phyloP scores from a whole-genome alignment of 805 yeast genomes.

The Kuraishia floccosa region DNA sequence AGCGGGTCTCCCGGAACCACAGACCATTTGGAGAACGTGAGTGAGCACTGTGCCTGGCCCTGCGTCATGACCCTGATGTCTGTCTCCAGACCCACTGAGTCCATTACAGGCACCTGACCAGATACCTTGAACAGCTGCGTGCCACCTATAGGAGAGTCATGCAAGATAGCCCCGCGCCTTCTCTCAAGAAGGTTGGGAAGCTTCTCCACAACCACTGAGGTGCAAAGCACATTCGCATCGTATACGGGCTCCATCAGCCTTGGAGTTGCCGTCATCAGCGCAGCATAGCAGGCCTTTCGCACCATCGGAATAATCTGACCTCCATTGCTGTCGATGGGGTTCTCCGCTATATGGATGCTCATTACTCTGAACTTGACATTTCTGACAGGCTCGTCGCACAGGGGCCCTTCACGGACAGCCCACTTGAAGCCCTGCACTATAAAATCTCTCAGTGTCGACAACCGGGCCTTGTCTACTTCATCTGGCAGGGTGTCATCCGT shows the following conservation, averaged over 20 bases:
- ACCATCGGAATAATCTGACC: conserved; percentile 76
- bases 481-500: conserved; percentile 66
- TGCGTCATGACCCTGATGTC: conserved; percentile 70
- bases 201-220: conserved; percentile 18
- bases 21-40: conserved; percentile 63
- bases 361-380: conserved; percentile 62
- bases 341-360: conserved; percentile 40
- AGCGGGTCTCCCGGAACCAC: conserved; percentile 87
- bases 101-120: conserved; percentile 78
- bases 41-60: conserved; percentile 65
- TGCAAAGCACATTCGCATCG: conserved; percentile 45
- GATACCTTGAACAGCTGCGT: conserved; percentile 52
- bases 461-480: conserved; percentile 48
- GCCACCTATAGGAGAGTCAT: conserved; percentile 50
- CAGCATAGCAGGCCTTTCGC: conserved; percentile 75
- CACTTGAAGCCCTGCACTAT: conserved; percentile 74
- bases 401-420: conserved; percentile 80
- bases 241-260: conserved; percentile 75
- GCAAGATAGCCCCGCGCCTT: conserved; percentile 57
- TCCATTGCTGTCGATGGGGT: conserved; percentile 35
- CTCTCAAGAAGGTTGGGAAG: conserved; percentile 29
- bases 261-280: conserved; percentile 70
- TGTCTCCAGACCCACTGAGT: conserved; percentile 80
- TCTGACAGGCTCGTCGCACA: conserved; percentile 76
- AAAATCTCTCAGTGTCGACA: conserved; percentile 36